Base-by-base conservation (phyloP, 805 yeast species). In the Myxozyma nipponensis region DNA sequence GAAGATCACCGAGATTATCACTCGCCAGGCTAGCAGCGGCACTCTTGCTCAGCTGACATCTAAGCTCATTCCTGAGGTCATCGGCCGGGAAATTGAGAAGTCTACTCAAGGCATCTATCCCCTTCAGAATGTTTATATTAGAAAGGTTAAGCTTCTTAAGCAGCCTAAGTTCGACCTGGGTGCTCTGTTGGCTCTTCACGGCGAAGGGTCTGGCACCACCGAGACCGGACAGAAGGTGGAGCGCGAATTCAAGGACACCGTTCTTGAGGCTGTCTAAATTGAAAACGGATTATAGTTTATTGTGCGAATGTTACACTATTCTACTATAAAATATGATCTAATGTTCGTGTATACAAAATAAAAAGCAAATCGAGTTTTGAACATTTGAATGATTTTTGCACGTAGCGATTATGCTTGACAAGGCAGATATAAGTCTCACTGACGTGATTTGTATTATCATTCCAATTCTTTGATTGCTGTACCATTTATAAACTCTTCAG, bases 101-200 rank as follows among this genome's bases (percentile, higher is more conserved):
- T 82, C 95, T 62, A 86, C 97, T 64, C 89, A 84, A 76, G 78
- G 86, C 68, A 86, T 90, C 79, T 89, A 79, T 84, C 98, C 98
- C 71, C 84, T 91, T 74, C 98, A 91, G 81, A 89, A 91, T 81
- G 95, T 90, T 71, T 95, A 89, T 84, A 86, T 91, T 77, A 90
- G 97, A 84, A 91, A 91, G 82, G 97, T 91, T 70, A 91, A 91
- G 83, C 83, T 91, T 74, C 87, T 91, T 77, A 91, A 91, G 81
- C 95, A 85, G 79, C 98, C 98, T 75, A 91, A 90, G 81, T 88
- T 90, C 82, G 98, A 91, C 76, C 84, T 91, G 71, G 96, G 96
- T 77, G 77, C 95, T 71, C 83, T 91, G 73, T 79, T 91, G 75
- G 84, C 97, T 71, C 86, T 91, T 72, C 98, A 91, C 82, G 98